phyloP scores from a whole-genome alignment of 257 asterid species.

The Striga asiatica region DNA sequence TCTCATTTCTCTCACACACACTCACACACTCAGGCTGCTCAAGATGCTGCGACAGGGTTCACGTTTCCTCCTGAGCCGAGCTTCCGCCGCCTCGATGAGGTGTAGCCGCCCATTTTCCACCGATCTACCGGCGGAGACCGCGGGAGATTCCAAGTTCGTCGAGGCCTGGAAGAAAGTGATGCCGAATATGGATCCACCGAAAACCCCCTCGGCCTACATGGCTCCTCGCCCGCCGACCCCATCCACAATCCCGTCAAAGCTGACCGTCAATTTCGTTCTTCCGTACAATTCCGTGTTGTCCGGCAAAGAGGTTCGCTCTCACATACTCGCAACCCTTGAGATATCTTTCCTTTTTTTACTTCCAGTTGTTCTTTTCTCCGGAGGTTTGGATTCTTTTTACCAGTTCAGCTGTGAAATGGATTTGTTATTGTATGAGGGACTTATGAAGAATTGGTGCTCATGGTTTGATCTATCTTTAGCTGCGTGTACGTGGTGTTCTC shows the following conservation, averaged over 20 bases:
- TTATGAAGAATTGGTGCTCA: neutral
- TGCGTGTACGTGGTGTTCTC: neutral
- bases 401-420: neutral
- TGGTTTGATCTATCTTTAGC: neutral
- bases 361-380: neutral
- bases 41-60: constrained; percentile 54
- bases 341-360: too few relatives aligned
- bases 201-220: constrained; percentile 57
- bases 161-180: constrained; percentile 52
- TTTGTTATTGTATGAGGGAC: neutral
- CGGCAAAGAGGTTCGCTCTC: constrained; percentile 43
- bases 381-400: neutral
- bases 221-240: constrained; percentile 57
- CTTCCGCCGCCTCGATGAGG: constrained; percentile 42
- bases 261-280: constrained; percentile 76
- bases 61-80: constrained; percentile 36
- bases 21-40: constrained; percentile 11
- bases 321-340: neutral
- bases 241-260: constrained; percentile 60
- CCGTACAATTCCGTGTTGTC: constrained; percentile 54
- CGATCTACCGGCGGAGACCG: constrained; percentile 39
- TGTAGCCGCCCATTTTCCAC: constrained; percentile 55
- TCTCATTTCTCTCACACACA: neutral
- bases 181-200: constrained; percentile 60
- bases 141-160: constrained; percentile 46